Evolutionary conservation across 768 basidiomycete genomes (phyloP).

Genomic region (Phaffia tasmanica): DNA sequence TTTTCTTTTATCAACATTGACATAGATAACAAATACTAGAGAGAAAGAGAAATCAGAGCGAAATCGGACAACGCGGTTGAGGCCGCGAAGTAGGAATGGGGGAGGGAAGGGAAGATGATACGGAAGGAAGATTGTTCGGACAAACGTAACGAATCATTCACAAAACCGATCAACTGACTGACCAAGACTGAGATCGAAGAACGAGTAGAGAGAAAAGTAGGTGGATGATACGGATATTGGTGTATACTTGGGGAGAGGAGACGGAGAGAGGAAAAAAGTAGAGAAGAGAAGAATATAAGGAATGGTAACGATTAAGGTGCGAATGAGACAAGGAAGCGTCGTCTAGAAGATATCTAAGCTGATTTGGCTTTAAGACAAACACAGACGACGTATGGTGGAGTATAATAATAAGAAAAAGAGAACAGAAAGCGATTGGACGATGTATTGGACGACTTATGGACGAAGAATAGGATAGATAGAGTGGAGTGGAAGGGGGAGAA

Average conservation of each 20-base stretch:
- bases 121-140: too few species aligned
- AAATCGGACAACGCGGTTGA: too few species aligned
- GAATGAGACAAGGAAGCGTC: background rate
- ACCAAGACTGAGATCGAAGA: too few species aligned
- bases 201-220: too few species aligned
- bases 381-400: background rate
- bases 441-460: background rate
- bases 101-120: too few species aligned
- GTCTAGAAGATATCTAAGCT: background rate
- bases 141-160: too few species aligned
- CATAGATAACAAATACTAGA: too few species aligned
- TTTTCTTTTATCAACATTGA: too few species aligned
- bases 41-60: too few species aligned
- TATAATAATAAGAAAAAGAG: background rate
- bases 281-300: conserved; percentile 3
- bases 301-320: background rate
- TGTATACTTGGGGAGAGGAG: conserved; percentile 11
- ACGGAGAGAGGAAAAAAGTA: background rate
- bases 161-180: too few species aligned
- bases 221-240: background rate
- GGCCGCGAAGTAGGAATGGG: too few species aligned
- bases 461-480: background rate
- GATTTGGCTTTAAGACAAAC: background rate
- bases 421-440: background rate
- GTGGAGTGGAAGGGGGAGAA: too few species aligned